A percentile compares a stretch with the other conserved stretches of the same genome.
Evolutionary conservation across 768 basidiomycete genomes (phyloP).

Genomic region (Naganishia vaughanmartiniae): DNA sequence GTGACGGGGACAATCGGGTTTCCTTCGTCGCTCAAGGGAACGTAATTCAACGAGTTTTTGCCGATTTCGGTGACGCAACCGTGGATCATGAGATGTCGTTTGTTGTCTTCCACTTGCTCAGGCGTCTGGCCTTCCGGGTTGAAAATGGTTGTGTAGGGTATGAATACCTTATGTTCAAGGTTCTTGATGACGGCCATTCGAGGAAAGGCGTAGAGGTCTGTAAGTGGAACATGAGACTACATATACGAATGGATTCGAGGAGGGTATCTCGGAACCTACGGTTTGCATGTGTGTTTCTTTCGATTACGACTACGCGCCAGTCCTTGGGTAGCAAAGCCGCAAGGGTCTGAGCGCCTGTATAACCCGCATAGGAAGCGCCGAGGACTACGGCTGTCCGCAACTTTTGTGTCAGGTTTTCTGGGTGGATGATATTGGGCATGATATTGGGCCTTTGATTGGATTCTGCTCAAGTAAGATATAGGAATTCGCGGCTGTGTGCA

Average conservation of each 20-base stretch:
- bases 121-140: slow-evolving; percentile 21
- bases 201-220: slow-evolving; percentile 52
- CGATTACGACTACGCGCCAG: slow-evolving; percentile 46
- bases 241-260: neutral
- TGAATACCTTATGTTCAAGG: slow-evolving; percentile 45
- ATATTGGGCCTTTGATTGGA: neutral
- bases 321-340: slow-evolving; percentile 38
- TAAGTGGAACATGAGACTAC: neutral
- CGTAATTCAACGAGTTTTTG: slow-evolving; percentile 19
- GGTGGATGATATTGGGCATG: neutral
- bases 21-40: slow-evolving; percentile 1
- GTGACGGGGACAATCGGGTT: slow-evolving; percentile 7
- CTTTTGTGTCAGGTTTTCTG: neutral
- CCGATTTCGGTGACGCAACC: slow-evolving; percentile 24
- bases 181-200: slow-evolving; percentile 45
- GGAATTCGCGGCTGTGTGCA: no score
- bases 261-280: slow-evolving; percentile 37
- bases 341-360: slow-evolving; percentile 37
- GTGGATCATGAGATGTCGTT: slow-evolving; percentile 28
- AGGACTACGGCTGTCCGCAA: slow-evolving; percentile 42
- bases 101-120: slow-evolving; percentile 1
- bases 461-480: no score
- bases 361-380: slow-evolving; percentile 46
- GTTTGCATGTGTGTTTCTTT: slow-evolving; percentile 48
- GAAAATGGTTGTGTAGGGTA: slow-evolving; percentile 44